These are phyloP conservation scores for Xylaria sp. DNA, from an alignment of 2,329 filamentous ascomycete species.

Conservation along the genomic window DNA sequence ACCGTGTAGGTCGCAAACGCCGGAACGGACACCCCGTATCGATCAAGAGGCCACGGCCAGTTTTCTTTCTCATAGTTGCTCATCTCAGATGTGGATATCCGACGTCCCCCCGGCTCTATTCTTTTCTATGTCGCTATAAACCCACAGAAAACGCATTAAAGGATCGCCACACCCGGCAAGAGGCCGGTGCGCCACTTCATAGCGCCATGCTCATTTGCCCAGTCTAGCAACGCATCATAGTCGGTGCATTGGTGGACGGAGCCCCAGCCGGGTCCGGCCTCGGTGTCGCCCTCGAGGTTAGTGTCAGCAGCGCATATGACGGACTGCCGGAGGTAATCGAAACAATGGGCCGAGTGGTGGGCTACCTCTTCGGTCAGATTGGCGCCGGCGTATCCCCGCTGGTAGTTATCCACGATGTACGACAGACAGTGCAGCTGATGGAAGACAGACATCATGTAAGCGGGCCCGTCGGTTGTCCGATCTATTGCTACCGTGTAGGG, in stretches of 20 bases:
- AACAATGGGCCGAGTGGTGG: constrained; percentile 47
- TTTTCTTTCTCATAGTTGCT: neutral
- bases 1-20: neutral
- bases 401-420: constrained; percentile 43
- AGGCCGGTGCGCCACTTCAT: constrained; percentile 42
- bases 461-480: constrained; percentile 42
- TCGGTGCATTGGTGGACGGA: constrained; percentile 45
- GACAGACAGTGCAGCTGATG: constrained; percentile 49
- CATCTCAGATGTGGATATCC: neutral
- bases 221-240: constrained; percentile 44
- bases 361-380: constrained; percentile 43
- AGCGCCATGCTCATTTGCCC: constrained; percentile 43
- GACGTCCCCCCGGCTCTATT: neutral
- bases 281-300: constrained; percentile 47
- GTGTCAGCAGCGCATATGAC: constrained; percentile 47
- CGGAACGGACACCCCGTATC: neutral
- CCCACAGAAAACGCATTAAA: constrained; percentile 13
- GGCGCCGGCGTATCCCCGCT: constrained; percentile 43
- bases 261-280: constrained; percentile 45
- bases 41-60: neutral
- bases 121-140: neutral
- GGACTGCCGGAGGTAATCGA: constrained; percentile 47
- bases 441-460: constrained; percentile 48
- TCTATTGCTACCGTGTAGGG: constrained; percentile 42
- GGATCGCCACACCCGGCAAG: constrained; percentile 36